Percentiles rank a stretch among this genome's conserved stretches.
These are phyloP conservation scores for Globisporangium uncinulatum DNA, from an alignment of 352 stramenopile genomes.

Conservation along the genomic window DNA sequence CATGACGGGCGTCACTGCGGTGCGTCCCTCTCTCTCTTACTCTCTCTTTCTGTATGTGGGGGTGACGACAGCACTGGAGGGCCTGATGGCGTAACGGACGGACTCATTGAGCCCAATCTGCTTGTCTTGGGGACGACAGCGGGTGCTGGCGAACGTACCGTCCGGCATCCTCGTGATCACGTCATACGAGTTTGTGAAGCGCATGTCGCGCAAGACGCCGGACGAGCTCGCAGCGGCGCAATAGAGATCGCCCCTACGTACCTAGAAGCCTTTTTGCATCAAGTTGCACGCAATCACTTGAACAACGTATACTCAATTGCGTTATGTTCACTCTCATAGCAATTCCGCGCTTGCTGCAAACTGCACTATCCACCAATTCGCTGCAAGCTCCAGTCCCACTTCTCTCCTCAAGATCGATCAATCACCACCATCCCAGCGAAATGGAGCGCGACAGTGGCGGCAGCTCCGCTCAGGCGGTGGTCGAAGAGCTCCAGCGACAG, in stretches of 20 bases:
- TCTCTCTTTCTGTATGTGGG: neutral
- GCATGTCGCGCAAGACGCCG: conserved; percentile 62
- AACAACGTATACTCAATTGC: too few relatives aligned
- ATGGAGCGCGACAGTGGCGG: conserved; percentile 7
- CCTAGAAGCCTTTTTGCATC: neutral
- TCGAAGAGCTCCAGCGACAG: conserved; percentile 42
- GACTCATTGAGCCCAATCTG: too few relatives aligned
- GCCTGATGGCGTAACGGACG: neutral
- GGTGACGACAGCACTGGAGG: neutral
- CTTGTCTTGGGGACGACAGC: conserved; percentile 22
- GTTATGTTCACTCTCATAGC: too few relatives aligned
- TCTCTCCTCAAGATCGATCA: neutral
- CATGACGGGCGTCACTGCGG: conserved; percentile 76
- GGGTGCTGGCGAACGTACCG: conserved; percentile 73
- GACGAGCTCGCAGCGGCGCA: conserved; percentile 15
- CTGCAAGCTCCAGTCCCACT: too few relatives aligned
- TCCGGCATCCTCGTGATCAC: conserved; percentile 83
- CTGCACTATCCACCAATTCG: too few relatives aligned
- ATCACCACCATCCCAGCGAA: neutral
- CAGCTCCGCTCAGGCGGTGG: conserved; percentile 16
- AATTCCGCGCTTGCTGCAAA: too few relatives aligned
- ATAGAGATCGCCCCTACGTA: neutral
- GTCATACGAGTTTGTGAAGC: conserved; percentile 89
- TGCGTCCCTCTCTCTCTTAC: conserved; percentile 21
- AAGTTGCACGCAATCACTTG: too few relatives aligned